Conservation (phyloP, 2,329 filamentous ascomycete species). For the Torrubiellomyces zombiae region DNA sequence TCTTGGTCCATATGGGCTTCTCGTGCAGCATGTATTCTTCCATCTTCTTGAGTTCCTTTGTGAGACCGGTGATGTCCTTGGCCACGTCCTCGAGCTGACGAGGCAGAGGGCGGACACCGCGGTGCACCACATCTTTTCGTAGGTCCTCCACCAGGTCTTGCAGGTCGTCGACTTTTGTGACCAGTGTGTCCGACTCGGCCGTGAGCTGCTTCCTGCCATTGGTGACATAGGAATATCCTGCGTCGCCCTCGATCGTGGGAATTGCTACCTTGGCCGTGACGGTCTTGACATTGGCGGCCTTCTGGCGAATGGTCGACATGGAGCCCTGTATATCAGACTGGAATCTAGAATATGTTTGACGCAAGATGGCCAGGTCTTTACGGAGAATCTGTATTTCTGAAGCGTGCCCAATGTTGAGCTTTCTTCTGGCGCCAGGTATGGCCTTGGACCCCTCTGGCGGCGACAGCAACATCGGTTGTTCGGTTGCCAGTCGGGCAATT, state of each 20-base stretch:
- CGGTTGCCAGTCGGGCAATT: slow-evolving; percentile 44
- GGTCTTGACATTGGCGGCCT: slow-evolving; percentile 66
- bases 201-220: slow-evolving; percentile 75
- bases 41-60: slow-evolving; percentile 81
- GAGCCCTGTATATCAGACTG: slow-evolving; percentile 75
- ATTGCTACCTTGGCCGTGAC: slow-evolving; percentile 53
- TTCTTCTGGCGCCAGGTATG: slow-evolving; percentile 18
- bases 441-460: slow-evolving; percentile 23
- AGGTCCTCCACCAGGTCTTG: slow-evolving; percentile 94
- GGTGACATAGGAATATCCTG: slow-evolving; percentile 74
- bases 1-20: slow-evolving; percentile 96
- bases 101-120: slow-evolving; percentile 79
- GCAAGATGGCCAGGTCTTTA: slow-evolving; percentile 76
- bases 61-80: slow-evolving; percentile 70
- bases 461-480: slow-evolving; percentile 25
- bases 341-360: slow-evolving; percentile 86
- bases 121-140: slow-evolving; percentile 86
- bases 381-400: slow-evolving; percentile 68
- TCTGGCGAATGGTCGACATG: slow-evolving; percentile 68
- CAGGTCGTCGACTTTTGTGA: slow-evolving; percentile 87
- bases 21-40: slow-evolving; percentile 82
- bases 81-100: slow-evolving; percentile 78
- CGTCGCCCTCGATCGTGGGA: slow-evolving; percentile 57
- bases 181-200: slow-evolving; percentile 75
- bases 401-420: slow-evolving; percentile 44